Percentiles rank a stretch among this genome's conserved stretches.
These are phyloP conservation scores for Bremia lactucae DNA, from an alignment of 352 stramenopile species.

Conservation along the genomic window DNA sequence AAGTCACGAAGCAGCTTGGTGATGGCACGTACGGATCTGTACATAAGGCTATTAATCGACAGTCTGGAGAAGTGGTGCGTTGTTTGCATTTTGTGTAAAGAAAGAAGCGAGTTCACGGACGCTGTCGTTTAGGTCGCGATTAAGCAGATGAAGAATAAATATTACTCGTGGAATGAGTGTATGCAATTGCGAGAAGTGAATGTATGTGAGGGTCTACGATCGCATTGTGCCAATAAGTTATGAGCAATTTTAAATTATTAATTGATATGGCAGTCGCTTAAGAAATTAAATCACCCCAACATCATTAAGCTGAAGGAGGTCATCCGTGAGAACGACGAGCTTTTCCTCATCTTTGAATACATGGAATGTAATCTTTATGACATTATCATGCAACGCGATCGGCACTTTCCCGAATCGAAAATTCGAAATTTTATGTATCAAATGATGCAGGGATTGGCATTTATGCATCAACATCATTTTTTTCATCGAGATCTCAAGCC, in stretches of 20 bases:
- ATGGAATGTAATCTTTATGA: conserved; percentile 98
- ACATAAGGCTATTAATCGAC: conserved; percentile 89
- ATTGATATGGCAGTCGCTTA: conserved; percentile 59
- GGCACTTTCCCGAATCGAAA: conserved; percentile 87
- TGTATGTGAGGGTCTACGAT: conserved; percentile 31
- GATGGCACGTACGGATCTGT: conserved; percentile 94
- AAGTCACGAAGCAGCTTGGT: conserved; percentile 91
- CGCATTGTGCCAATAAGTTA: background rate
- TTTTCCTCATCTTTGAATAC: conserved; percentile 99
- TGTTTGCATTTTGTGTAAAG: background rate
- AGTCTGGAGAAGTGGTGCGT: conserved; percentile 87
- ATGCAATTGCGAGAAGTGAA: conserved; percentile 96
- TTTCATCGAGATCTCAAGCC: conserved; percentile 99
- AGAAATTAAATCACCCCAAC: conserved; percentile 94
- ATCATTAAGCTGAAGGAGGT: conserved; percentile 98
- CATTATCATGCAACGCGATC: conserved; percentile 90
- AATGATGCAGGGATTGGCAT: conserved; percentile 93
- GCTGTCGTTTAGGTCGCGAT: conserved; percentile 85
- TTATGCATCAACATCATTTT: conserved; percentile 98
- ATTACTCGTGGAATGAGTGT: conserved; percentile 93
- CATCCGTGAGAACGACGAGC: conserved; percentile 93
- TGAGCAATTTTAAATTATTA: background rate
- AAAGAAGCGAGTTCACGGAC: too few relatives aligned
- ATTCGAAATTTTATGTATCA: conserved; percentile 96
- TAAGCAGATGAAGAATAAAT: conserved; percentile 98